Conservation (phyloP, 345 rosid species). For the Boechera stricta region DNA sequence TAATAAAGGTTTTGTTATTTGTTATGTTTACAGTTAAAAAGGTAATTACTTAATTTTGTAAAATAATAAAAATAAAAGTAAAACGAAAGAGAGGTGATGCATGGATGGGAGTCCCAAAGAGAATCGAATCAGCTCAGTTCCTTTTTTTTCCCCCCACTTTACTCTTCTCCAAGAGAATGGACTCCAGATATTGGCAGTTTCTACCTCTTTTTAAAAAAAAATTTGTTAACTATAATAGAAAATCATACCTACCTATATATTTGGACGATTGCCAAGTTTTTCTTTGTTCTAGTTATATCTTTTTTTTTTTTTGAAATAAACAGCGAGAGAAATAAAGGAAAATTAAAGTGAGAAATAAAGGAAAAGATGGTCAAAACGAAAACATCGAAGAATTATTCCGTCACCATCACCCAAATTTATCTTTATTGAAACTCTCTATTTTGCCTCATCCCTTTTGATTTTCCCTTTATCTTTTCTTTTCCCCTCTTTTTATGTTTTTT, state of each 20-base stretch:
- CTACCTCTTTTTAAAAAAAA: background rate
- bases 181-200: conserved; percentile 46
- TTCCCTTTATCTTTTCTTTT: conserved; percentile 48
- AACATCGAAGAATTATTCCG: conserved; percentile 52
- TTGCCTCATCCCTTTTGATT: conserved; percentile 49
- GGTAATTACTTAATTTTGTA: conserved; percentile 8
- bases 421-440: conserved; percentile 55
- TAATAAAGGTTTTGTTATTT: conserved; percentile 5
- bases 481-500: conserved; percentile 49
- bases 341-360: conserved; percentile 48
- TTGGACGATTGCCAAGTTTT: conserved; percentile 11
- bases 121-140: conserved; percentile 50
- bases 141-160: conserved; percentile 41
- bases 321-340: conserved; percentile 39
- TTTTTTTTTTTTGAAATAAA: conserved; percentile 12
- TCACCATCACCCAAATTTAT: conserved; percentile 51
- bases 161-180: conserved; percentile 56
- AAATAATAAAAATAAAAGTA: conserved; percentile 12
- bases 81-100: conserved; percentile 45
- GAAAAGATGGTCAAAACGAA: conserved; percentile 54
- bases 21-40: background rate
- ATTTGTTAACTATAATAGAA: conserved; percentile 1
- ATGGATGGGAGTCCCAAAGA: conserved; percentile 53
- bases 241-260: conserved; percentile 3
- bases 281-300: background rate